Percentiles rank a stretch among this genome's conserved stretches.
phyloP scores from a whole-genome alignment of 202 grass and related monocot genomes.

The Zoysia matrella region DNA sequence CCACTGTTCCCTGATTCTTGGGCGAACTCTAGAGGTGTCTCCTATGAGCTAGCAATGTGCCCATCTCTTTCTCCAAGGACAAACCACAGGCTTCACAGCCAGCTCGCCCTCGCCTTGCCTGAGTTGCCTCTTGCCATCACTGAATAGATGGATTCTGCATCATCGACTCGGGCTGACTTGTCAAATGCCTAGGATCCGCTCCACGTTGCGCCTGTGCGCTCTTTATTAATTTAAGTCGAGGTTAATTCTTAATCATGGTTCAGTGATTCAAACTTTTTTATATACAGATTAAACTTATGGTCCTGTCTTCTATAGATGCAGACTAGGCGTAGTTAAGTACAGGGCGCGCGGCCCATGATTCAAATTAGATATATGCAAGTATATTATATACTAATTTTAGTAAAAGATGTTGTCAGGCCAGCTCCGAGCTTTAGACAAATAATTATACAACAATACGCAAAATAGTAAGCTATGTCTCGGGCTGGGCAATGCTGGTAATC shows the following conservation, averaged over 20 bases:
- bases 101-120: neutral
- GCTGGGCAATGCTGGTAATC: neutral
- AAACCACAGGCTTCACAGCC: neutral
- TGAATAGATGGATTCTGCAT: neutral
- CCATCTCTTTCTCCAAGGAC: neutral
- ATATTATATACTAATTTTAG: neutral
- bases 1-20: slow-evolving; percentile 36
- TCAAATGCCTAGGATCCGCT: neutral
- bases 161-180: neutral
- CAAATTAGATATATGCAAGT: neutral
- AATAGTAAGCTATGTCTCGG: no score
- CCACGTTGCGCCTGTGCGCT: neutral
- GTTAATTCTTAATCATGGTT: slow-evolving; percentile 23
- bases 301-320: slow-evolving; percentile 3
- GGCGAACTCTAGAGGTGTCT: slow-evolving; percentile 29
- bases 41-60: slow-evolving; percentile 7
- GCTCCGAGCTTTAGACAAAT: neutral
- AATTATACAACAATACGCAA: neutral
- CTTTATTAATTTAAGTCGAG: neutral
- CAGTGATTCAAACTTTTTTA: neutral
- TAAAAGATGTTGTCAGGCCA: neutral
- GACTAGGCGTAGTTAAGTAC: neutral
- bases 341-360: neutral
- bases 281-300: neutral
- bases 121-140: neutral